Base-by-base conservation (phyloP, 352 stramenopile species). In the Phytophthora pluvialis region DNA sequence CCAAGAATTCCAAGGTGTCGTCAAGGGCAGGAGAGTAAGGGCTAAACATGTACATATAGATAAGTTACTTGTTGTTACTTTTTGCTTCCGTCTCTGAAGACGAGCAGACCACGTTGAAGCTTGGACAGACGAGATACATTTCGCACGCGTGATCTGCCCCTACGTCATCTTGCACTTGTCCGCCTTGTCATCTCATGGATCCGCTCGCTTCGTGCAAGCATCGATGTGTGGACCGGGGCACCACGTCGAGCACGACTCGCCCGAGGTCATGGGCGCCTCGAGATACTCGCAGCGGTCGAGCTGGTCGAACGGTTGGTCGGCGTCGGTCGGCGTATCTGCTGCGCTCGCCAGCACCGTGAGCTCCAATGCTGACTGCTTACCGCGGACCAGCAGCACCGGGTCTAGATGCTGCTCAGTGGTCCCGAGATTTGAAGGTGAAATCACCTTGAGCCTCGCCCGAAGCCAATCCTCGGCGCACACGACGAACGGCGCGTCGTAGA, bases 391-490 rank as follows among this genome's bases (percentile, higher is more conserved):
- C 16, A 80, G 47, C 65, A 56, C 26, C 6, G 64, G 39, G 29
- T 55, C 18, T 26, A 31, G 9, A 3, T 55, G 36, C 3, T 56
- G 25, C 26, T 21, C 44, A 38, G 10, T 16, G 25, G 18, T 25
- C 2, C n/a, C 12, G 11, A 26, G n/a, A 43, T 40, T 43, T 9
- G 40, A 54, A 6, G 18, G 36, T 28, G 32, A 40, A 1, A 31
- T 55, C 26, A 26, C 32, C 32, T 50, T 28, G 3, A 66, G 29
- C 21, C 39, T 56, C 38, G 49, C 60, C 13, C 60, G 57, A 55
- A 81, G 57, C 65, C 66, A 75, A 52, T 78, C 69, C 32, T 77
- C 72, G 0, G 67, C 66, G 25, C 64, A 83, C 32, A 76, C 29
- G 4, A 77, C 64, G 39, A 78, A 82, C 31, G 75, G 67, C 12